These are phyloP conservation scores for Fusarium tjaetaba DNA, from an alignment of 2,329 filamentous ascomycete species.

Conservation along the genomic window DNA sequence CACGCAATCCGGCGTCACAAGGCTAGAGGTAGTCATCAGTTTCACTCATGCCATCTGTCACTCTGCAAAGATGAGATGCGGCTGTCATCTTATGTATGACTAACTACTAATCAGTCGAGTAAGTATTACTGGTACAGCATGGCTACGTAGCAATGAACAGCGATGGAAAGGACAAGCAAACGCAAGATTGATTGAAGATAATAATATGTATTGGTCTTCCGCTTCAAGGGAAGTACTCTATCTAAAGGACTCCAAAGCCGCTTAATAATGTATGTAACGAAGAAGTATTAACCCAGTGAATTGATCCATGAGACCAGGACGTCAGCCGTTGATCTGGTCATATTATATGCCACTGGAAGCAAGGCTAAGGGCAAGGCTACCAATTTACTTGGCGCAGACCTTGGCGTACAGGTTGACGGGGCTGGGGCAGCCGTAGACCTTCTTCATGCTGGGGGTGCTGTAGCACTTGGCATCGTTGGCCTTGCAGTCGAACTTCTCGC, in stretches of 20 bases:
- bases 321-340: neutral
- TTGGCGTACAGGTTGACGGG: slow-evolving; percentile 50
- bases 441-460: slow-evolving; percentile 51
- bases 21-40: neutral
- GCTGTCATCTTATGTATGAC: too few species aligned
- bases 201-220: slow-evolving; percentile 8
- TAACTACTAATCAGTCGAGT: neutral
- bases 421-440: slow-evolving; percentile 53
- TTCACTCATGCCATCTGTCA: neutral
- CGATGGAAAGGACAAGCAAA: fast-evolving
- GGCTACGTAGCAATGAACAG: fast-evolving
- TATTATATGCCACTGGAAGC: neutral
- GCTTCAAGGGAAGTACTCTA: neutral
- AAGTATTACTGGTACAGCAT: fast-evolving
- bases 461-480: slow-evolving; percentile 51
- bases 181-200: neutral
- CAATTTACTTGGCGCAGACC: slow-evolving; percentile 42
- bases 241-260: neutral
- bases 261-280: slow-evolving; percentile 9
- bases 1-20: fast-evolving
- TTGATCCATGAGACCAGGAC: neutral
- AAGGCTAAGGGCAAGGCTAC: neutral
- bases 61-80: fast-evolving
- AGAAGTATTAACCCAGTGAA: neutral
- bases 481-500: slow-evolving; percentile 52